phyloP scores from a whole-genome alignment of 805 yeast genomes.

The Trichomonascus vanleenenianus region DNA sequence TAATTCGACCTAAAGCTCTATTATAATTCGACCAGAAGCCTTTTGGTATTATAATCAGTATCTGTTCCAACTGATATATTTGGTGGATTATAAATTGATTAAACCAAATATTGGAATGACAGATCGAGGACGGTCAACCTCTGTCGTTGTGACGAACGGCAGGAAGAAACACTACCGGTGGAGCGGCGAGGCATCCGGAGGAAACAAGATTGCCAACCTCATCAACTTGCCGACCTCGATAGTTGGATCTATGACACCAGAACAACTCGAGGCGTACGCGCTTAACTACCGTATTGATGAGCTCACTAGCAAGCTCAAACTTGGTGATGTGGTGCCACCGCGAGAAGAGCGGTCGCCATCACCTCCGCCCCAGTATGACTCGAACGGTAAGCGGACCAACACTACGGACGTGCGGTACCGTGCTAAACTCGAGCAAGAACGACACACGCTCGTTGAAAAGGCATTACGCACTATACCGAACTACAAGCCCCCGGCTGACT shows the following conservation, averaged over 20 bases:
- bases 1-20: too few species aligned
- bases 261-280: conserved; percentile 68
- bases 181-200: conserved; percentile 21
- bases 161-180: conserved; percentile 22
- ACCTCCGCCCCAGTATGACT: conserved; percentile 89
- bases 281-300: conserved; percentile 71
- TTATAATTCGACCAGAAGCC: too few species aligned
- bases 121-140: conserved; percentile 1
- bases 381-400: conserved; percentile 73
- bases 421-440: conserved; percentile 63
- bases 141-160: not conserved
- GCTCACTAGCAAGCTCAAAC: conserved; percentile 51
- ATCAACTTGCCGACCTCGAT: conserved; percentile 35
- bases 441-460: conserved; percentile 67
- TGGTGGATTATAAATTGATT: too few species aligned
- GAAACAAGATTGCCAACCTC: conserved; percentile 23
- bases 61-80: too few species aligned
- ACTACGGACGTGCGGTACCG: conserved; percentile 67
- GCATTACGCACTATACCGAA: conserved; percentile 68
- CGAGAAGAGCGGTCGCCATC: conserved; percentile 58
- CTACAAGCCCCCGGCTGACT: conserved; percentile 74
- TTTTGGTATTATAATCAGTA: too few species aligned
- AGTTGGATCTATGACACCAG: conserved; percentile 50
- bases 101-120: not conserved
- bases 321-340: conserved; percentile 43